Percentiles rank a stretch among this genome's conserved stretches.
These are phyloP conservation scores for Hevea brasiliensis DNA, from an alignment of 345 rosid species.

Conservation along the genomic window DNA sequence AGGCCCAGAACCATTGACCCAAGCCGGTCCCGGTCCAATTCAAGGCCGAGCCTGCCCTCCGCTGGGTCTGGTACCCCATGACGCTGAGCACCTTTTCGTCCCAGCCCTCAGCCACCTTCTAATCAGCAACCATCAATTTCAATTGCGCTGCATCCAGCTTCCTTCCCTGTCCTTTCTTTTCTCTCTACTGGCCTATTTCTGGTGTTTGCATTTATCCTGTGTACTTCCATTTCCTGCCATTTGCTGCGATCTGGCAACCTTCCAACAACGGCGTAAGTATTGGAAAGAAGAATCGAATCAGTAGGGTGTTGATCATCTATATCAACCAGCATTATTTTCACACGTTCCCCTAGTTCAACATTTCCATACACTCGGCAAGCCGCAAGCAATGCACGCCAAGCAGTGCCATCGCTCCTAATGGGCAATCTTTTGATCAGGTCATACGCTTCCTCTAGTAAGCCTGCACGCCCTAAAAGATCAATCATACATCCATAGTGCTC, in stretches of 20 bases:
- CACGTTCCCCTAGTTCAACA: slow-evolving; percentile 45
- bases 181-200: slow-evolving; percentile 6
- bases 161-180: slow-evolving; percentile 29
- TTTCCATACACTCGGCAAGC: slow-evolving; percentile 66
- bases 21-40: too few species aligned
- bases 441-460: slow-evolving; percentile 59
- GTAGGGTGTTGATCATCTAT: slow-evolving; percentile 47
- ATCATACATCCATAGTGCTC: slow-evolving; percentile 71
- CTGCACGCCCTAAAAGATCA: slow-evolving; percentile 67
- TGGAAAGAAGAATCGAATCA: slow-evolving; percentile 51
- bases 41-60: too few species aligned
- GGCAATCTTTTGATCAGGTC: slow-evolving; percentile 51
- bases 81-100: not conserved
- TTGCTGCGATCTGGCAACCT: slow-evolving; percentile 33
- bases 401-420: slow-evolving; percentile 45
- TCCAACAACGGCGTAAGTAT: slow-evolving; percentile 54
- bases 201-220: not conserved
- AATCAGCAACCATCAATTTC: slow-evolving; percentile 29
- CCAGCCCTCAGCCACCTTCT: slow-evolving; percentile 1
- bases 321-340: slow-evolving; percentile 41
- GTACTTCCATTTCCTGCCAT: slow-evolving; percentile 24
- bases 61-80: too few species aligned
- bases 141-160: slow-evolving; percentile 55
- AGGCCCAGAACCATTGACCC: too few species aligned
- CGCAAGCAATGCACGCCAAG: slow-evolving; percentile 68